phyloP scores from a whole-genome alignment of 1,284 basidiomycete species.

The Cryptococcus sp. region DNA sequence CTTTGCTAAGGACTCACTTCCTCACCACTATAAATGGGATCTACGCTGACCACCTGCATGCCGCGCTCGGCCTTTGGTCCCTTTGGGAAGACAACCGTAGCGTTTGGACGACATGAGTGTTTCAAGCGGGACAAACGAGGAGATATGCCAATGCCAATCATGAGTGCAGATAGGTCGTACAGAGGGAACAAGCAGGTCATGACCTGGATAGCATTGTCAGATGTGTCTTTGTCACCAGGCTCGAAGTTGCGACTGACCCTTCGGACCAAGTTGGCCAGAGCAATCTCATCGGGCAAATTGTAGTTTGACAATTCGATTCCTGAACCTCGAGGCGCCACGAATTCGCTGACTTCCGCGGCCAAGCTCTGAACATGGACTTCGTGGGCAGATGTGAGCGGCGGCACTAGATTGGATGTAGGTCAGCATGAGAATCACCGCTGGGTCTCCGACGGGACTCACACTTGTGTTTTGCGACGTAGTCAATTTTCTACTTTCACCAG shows the following conservation, averaged over 20 bases:
- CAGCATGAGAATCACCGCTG: too few relatives aligned
- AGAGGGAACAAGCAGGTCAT: conserved; percentile 4
- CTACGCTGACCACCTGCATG: not conserved
- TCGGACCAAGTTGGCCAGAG: too few relatives aligned
- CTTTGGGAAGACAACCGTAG: conserved; percentile 1
- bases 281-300: too few relatives aligned
- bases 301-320: too few relatives aligned
- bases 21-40: conserved; percentile 3
- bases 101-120: conserved; percentile 9
- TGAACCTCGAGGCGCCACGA: too few relatives aligned
- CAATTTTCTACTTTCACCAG: not conserved
- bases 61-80: not conserved
- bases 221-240: not conserved
- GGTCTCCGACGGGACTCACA: too few relatives aligned
- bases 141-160: conserved; percentile 6
- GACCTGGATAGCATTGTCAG: not conserved
- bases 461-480: too few relatives aligned
- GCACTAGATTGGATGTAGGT: too few relatives aligned
- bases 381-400: too few relatives aligned
- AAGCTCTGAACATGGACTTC: too few relatives aligned
- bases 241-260: not conserved
- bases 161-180: not conserved
- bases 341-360: too few relatives aligned
- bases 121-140: not conserved
- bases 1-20: conserved; percentile 1